Percentiles rank a stretch among this genome's conserved stretches.
phyloP scores from a whole-genome alignment of 257 asterid species.

The Scutellaria minor region DNA sequence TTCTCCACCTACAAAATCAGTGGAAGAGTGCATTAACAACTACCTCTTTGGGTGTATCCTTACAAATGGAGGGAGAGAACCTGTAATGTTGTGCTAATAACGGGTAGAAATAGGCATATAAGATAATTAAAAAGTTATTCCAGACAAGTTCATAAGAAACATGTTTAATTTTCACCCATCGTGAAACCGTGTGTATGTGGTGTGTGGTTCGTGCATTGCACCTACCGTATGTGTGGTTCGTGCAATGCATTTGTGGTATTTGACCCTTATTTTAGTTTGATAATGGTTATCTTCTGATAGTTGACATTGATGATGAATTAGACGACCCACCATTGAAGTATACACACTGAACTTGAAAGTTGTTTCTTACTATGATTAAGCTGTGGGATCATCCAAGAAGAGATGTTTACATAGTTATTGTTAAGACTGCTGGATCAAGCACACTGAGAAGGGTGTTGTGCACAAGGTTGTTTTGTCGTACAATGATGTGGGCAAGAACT shows the following conservation, averaged over 20 bases:
- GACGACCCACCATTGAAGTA: constrained; percentile 68
- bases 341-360: constrained; percentile 83
- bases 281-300: no score
- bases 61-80: constrained; percentile 82
- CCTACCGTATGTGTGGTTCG: no score
- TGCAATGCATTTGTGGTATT: constrained; percentile 61
- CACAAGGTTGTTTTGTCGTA: constrained; percentile 85
- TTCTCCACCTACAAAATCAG: constrained; percentile 77
- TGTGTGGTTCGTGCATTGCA: no score
- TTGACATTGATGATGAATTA: constrained; percentile 37
- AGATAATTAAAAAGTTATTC: constrained; percentile 54
- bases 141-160: constrained; percentile 50
- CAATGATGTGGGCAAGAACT: constrained; percentile 86
- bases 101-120: constrained; percentile 16
- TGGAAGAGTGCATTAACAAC: constrained; percentile 63
- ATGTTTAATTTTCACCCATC: no score
- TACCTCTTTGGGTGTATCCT: constrained; percentile 88
- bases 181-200: no score
- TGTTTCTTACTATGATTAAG: constrained; percentile 83
- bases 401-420: constrained; percentile 87
- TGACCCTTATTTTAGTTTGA: no score
- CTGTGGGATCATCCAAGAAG: constrained; percentile 84
- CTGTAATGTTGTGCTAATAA: constrained; percentile 85
- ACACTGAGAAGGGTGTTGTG: constrained; percentile 94
- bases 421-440: constrained; percentile 85